phyloP scores from a whole-genome alignment of 768 basidiomycete species.

The Sutorius australiensis region DNA sequence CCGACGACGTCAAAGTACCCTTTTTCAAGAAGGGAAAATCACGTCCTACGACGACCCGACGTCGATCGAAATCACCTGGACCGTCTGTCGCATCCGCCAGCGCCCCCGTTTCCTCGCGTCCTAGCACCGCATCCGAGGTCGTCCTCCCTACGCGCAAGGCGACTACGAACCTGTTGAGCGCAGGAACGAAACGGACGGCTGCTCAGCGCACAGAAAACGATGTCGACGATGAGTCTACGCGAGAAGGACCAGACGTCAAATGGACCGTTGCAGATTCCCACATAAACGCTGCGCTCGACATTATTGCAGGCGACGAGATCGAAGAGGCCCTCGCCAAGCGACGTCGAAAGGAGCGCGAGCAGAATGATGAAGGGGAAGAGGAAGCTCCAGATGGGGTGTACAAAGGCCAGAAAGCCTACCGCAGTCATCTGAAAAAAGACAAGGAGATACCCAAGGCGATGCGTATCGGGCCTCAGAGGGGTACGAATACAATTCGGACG shows the following conservation, averaged over 20 bases:
- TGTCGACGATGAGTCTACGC: slow-evolving; percentile 41
- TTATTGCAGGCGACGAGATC: slow-evolving; percentile 78
- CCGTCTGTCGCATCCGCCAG: slow-evolving; percentile 37
- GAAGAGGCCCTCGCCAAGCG: slow-evolving; percentile 74
- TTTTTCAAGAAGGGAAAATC: slow-evolving; percentile 88
- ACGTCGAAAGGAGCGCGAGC: slow-evolving; percentile 50
- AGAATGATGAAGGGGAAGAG: slow-evolving; percentile 50
- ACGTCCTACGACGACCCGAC: slow-evolving; percentile 71
- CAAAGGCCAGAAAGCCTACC: slow-evolving; percentile 78
- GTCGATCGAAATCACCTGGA: slow-evolving; percentile 57
- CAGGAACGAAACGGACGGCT: slow-evolving; percentile 64
- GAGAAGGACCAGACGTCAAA: slow-evolving; percentile 60
- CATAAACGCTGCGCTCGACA: slow-evolving; percentile 65
- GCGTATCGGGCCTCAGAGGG: slow-evolving; percentile 78
- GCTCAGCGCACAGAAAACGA: slow-evolving; percentile 47
- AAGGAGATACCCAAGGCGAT: slow-evolving; percentile 85
- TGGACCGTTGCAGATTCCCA: slow-evolving; percentile 80
- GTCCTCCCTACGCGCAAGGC: slow-evolving; percentile 72
- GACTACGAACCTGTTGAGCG: slow-evolving; percentile 68
- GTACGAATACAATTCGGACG: slow-evolving; percentile 77
- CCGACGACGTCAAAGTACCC: slow-evolving; percentile 53
- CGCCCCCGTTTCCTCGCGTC: slow-evolving; percentile 27
- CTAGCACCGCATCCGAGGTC: slow-evolving; percentile 50
- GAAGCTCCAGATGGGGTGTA: slow-evolving; percentile 76
- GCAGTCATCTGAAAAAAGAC: slow-evolving; percentile 74